Conservation (phyloP, 345 rosid species). For the Sapria himalayana region DNA sequence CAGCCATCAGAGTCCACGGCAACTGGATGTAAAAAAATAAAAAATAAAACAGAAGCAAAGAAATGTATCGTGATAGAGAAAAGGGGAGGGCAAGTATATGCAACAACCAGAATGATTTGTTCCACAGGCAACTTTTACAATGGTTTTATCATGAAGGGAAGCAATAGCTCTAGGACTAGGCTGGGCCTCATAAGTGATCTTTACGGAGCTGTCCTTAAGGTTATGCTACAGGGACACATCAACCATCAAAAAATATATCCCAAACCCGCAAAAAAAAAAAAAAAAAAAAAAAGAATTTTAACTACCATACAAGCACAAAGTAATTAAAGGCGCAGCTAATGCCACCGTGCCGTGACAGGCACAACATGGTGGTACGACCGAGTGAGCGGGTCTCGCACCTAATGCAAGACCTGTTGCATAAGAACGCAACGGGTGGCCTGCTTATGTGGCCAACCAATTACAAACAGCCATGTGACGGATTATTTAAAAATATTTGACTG, state of each 20-base stretch:
- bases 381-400: not conserved
- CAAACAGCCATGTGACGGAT: too few species aligned
- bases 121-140: slow-evolving; percentile 92
- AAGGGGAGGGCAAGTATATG: not conserved
- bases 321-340: too few species aligned
- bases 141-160: slow-evolving; percentile 56
- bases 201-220: slow-evolving; percentile 80
- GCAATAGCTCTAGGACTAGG: slow-evolving; percentile 74
- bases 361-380: not conserved
- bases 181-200: slow-evolving; percentile 84
- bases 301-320: too few species aligned
- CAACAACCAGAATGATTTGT: slow-evolving; percentile 75
- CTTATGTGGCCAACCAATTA: too few species aligned
- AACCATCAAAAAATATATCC: not conserved
- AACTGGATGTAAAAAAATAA: slow-evolving; percentile 26
- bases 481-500: too few species aligned
- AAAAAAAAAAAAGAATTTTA: too few species aligned
- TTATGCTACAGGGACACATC: slow-evolving; percentile 48
- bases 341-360: too few species aligned
- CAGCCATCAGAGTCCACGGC: slow-evolving; percentile 72
- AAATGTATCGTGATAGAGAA: slow-evolving; percentile 3
- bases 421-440: too few species aligned
- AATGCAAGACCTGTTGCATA: too few species aligned
- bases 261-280: slow-evolving; percentile 3
- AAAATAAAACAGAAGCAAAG: slow-evolving; percentile 5